Conservation (phyloP, 2,329 filamentous ascomycete species). For the Aureobasidium pullulans region DNA sequence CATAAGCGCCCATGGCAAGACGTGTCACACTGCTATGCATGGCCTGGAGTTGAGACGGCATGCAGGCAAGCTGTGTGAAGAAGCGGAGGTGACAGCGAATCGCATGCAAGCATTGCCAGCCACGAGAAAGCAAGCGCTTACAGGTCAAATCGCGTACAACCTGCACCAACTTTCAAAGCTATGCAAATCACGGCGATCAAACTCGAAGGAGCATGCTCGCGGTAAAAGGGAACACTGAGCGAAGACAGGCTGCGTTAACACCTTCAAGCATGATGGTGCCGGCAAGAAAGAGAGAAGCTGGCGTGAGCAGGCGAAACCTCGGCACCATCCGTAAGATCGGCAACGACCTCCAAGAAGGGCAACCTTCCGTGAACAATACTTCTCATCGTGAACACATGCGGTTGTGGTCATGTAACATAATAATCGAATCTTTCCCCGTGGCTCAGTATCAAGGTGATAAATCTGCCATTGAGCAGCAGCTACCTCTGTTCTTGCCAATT, state of each 20-base stretch:
- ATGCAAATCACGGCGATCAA: neutral
- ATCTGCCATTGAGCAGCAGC: no score
- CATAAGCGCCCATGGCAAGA: slow-evolving; percentile 9
- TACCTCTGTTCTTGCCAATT: neutral
- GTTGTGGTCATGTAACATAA: no score
- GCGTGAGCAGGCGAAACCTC: neutral
- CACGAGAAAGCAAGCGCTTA: slow-evolving; percentile 7
- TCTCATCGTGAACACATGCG: neutral
- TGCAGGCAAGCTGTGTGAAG: neutral
- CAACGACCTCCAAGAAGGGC: neutral
- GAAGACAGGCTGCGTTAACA: no score
- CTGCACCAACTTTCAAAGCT: neutral
- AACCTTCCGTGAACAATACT: neutral
- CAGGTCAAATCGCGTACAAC: neutral
- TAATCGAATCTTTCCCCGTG: no score
- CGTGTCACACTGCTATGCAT: slow-evolving; percentile 3
- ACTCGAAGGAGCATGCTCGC: neutral
- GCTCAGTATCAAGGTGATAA: no score
- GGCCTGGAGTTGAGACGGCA: neutral
- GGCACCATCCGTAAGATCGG: neutral
- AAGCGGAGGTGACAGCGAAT: slow-evolving; percentile 5
- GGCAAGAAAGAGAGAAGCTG: no score
- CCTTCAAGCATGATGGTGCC: no score
- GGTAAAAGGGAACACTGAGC: neutral
- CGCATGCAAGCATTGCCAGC: neutral